Percentiles rank a stretch among this genome's conserved stretches.
Conservation (phyloP, 441 rosid species). For the Hura crepitans region DNA sequence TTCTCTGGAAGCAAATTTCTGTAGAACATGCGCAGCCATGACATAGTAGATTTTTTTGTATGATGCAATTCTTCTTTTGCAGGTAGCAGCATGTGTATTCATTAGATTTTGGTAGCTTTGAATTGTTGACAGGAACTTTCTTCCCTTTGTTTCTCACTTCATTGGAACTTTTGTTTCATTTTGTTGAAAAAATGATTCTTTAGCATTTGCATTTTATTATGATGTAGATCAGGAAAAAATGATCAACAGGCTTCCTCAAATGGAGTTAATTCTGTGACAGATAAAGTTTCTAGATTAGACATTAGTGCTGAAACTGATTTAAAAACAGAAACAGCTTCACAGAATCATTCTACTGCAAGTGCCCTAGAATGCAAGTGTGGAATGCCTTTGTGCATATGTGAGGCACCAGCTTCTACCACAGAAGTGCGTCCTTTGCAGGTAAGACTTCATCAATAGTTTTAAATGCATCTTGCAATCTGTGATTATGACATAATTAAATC, state of each 20-base stretch:
- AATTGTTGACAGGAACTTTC: not conserved
- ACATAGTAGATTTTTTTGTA: not conserved
- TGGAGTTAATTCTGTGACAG: conserved; percentile 41
- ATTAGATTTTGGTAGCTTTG: not conserved
- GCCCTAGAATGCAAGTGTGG: conserved; percentile 80
- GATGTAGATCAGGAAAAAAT: conserved; percentile 39
- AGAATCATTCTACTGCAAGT: conserved; percentile 26
- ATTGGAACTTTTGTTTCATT: not conserved
- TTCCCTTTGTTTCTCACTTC: conserved; percentile 3
- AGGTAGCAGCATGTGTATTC: too few species aligned
- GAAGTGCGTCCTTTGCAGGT: conserved; percentile 37
- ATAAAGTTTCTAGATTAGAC: conserved; percentile 49
- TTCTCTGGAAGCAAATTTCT: not conserved
- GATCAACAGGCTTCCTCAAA: conserved; percentile 32
- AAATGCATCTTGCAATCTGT: not conserved
- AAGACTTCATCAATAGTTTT: conserved; percentile 14
- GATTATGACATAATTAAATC: conserved; percentile 14
- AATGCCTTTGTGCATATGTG: conserved; percentile 92
- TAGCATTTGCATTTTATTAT: conserved; percentile 22
- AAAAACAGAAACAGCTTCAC: conserved; percentile 34
- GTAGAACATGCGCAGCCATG: not conserved
- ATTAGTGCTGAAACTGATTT: conserved; percentile 34
- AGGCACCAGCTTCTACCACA: conserved; percentile 47
- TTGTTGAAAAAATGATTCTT: not conserved
- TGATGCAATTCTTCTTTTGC: not conserved